phyloP scores from a whole-genome alignment of 768 basidiomycete species.

The Multifurca ochricompacta region DNA sequence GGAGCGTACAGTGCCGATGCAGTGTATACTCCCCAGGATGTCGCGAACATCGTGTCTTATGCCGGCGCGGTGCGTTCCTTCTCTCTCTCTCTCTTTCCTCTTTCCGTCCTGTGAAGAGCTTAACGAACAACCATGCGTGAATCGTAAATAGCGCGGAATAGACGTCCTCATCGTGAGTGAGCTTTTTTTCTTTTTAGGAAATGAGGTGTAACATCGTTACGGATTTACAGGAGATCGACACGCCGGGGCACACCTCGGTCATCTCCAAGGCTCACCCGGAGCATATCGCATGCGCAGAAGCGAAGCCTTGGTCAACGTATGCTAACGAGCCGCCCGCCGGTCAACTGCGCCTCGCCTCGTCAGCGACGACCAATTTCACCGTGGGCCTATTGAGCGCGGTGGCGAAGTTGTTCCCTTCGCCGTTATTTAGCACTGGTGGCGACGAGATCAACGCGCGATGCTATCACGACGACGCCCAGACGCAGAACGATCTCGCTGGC shows the following conservation, averaged over 20 bases:
- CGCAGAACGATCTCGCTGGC: conserved; percentile 39
- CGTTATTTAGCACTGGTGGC: conserved; percentile 71
- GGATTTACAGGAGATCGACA: conserved; percentile 70
- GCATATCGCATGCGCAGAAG: conserved; percentile 56
- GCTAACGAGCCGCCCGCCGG: conserved; percentile 77
- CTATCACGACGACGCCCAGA: conserved; percentile 54
- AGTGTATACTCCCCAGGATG: conserved; percentile 32
- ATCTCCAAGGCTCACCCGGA: conserved; percentile 65
- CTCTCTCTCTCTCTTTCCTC: too few relatives aligned
- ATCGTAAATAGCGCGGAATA: conserved; percentile 36
- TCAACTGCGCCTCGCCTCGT: conserved; percentile 65
- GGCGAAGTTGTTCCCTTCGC: conserved; percentile 44
- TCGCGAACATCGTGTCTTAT: conserved; percentile 35
- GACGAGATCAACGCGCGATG: conserved; percentile 70
- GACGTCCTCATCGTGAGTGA: conserved; percentile 36
- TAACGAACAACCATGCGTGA: not conserved
- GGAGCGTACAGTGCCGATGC: conserved; percentile 36
- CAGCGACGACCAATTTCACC: conserved; percentile 53
- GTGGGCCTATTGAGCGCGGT: conserved; percentile 44
- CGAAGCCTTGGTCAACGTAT: conserved; percentile 49
- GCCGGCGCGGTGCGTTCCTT: conserved; percentile 35
- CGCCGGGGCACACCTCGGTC: conserved; percentile 70
- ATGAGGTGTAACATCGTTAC: not conserved
- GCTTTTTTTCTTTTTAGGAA: not conserved
- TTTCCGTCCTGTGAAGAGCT: too few relatives aligned